Evolutionary conservation across 768 basidiomycete species (phyloP), one percentile per base, ranked within the genome.

Genomic region (Termitomyces sp.): DNA sequence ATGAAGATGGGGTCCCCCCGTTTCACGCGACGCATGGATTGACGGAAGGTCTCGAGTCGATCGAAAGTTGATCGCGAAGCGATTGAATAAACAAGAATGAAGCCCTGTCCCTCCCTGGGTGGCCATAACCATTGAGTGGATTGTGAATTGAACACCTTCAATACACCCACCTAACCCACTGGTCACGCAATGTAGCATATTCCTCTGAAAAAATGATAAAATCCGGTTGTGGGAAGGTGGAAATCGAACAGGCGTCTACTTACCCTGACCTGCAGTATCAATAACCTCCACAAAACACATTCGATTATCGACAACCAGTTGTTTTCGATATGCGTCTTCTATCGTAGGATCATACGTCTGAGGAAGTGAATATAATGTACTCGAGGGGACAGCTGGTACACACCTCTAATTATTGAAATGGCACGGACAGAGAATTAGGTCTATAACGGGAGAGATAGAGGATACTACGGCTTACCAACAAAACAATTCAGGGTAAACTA

Each of bases 301-400:
- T 64, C 87, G 83, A 68, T 94, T 93, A 73, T 96, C 94, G 61
- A 97, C 93, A 55, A 94, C 86, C 64, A 94, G 82, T 70, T 94
- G 93, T 71, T 95, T 96, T 66, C 94, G 83, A 75, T 98, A 97
- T 60, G 94, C 94, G 71, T 97, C 94, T 75, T 98, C 94, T 83
- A 98, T 98, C 64, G 94, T 98, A 56, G 94, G 94, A 76, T 98
- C 94, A 72, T 98, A 98, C 52, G 93, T 93, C 92, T 96, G 55
- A 41, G 3, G 28, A 12, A 54, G 59, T 62, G 45, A 66, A 57
- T 53, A 51, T 46, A 55, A 30, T 53, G 51, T 49, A 43, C 28
- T 50, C 15, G 49, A 47, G 52, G 50, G 51, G 30, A n/a, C 26
- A 50, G 53, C 9, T 31, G 42, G 44, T 40, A 64, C 76, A 50